phyloP scores from a whole-genome alignment of 2,329 filamentous ascomycete species.

The Escovopsis sp. region DNA sequence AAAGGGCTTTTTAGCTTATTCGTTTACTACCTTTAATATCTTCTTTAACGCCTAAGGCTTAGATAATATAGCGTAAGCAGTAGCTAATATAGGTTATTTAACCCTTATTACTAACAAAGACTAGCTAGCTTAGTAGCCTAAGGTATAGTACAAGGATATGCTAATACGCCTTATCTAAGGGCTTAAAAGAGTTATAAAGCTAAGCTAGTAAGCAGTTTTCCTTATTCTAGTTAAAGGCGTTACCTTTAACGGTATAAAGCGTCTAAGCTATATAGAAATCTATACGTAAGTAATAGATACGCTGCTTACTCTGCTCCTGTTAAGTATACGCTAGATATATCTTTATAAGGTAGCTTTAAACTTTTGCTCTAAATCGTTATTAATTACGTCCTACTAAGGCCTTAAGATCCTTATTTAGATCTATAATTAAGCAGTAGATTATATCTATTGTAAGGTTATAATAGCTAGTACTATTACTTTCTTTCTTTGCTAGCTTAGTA shows the following conservation, averaged over 20 bases:
- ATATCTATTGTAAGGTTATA: not conserved
- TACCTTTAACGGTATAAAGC: not conserved
- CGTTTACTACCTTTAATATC: too few species aligned
- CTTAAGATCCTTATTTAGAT: not conserved
- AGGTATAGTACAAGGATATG: not conserved
- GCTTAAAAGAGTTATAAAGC: constrained; percentile 2
- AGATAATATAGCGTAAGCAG: not conserved
- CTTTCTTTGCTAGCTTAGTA: too few species aligned
- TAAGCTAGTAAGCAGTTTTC: not conserved
- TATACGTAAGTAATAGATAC: too few species aligned
- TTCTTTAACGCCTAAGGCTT: not conserved
- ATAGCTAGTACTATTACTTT: too few species aligned
- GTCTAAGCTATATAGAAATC: not conserved
- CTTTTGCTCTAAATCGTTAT: constrained; percentile 1
- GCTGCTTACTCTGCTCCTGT: not conserved
- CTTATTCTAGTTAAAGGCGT: not conserved
- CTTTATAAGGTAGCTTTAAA: not conserved
- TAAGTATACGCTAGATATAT: not conserved
- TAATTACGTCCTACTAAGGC: not conserved
- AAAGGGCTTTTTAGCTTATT: too few species aligned
- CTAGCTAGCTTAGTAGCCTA: not conserved
- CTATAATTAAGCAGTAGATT: too few species aligned
- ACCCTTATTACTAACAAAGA: constrained; percentile 1
- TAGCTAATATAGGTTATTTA: not conserved
- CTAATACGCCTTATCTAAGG: not conserved